These are phyloP conservation scores for Salix exigua DNA, from an alignment of 345 rosid genomes.

Conservation along the genomic window DNA sequence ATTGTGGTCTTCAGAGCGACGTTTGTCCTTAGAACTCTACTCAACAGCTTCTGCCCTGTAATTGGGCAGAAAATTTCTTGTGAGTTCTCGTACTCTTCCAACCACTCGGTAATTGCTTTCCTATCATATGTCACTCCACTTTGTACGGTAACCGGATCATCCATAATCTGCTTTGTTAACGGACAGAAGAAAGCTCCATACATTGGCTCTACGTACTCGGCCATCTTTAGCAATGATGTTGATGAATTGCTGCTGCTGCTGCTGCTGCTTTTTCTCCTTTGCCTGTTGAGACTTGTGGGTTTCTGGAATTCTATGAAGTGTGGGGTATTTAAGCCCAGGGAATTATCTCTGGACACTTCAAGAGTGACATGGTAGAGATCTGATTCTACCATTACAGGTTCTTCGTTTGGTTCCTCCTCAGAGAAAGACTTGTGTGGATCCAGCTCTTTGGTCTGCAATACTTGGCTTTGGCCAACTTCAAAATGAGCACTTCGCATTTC, in stretches of 20 bases:
- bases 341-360: constrained; percentile 40
- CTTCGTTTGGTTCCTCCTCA: constrained; percentile 13
- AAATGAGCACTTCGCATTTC: constrained; percentile 59
- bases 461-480: constrained; percentile 29
- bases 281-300: constrained; percentile 32
- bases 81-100: constrained; percentile 34
- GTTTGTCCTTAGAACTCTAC: constrained; percentile 41
- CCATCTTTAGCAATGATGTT: constrained; percentile 38
- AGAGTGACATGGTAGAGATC: constrained; percentile 58
- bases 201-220: constrained; percentile 63
- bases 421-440: constrained; percentile 15
- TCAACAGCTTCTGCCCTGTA: constrained; percentile 47
- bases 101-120: constrained; percentile 61
- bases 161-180: constrained; percentile 72
- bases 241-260: constrained; percentile 31
- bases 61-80: constrained; percentile 56
- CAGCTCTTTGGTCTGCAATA: constrained; percentile 10
- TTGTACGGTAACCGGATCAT: constrained; percentile 77
- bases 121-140: constrained; percentile 80
- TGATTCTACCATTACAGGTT: constrained; percentile 33
- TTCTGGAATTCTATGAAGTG: constrained; percentile 23
- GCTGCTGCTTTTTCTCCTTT: constrained; percentile 23
- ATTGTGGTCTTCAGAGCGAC: constrained; percentile 64
- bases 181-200: constrained; percentile 83
- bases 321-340: constrained; percentile 23